These are phyloP conservation scores for Penicillium verrucosum DNA, from an alignment of 2,329 filamentous ascomycete genomes.

Conservation along the genomic window DNA sequence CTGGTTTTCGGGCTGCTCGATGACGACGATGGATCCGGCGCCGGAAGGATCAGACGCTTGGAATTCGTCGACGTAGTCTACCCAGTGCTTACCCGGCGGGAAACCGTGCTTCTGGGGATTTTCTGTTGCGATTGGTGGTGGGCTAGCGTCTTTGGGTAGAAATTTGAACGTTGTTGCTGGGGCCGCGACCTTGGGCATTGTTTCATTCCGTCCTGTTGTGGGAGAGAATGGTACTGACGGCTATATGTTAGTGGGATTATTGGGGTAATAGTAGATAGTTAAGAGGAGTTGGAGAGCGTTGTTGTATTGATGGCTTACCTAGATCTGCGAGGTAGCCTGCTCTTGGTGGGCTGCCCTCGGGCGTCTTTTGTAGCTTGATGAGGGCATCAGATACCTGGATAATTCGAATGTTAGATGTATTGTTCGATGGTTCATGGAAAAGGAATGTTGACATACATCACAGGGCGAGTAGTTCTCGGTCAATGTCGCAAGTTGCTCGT, in stretches of 20 bases:
- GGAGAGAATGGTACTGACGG: slow-evolving; percentile 37
- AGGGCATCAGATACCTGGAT: slow-evolving; percentile 67
- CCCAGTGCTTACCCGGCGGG: slow-evolving; percentile 62
- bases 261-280: background rate
- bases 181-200: slow-evolving; percentile 38
- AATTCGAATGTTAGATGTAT: background rate
- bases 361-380: slow-evolving; percentile 58
- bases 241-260: slow-evolving; percentile 6
- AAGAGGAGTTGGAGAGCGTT: background rate
- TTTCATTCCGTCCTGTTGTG: slow-evolving; percentile 26
- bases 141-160: slow-evolving; percentile 53
- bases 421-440: too few species aligned
- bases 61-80: slow-evolving; percentile 52
- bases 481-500: slow-evolving; percentile 34
- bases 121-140: slow-evolving; percentile 25
- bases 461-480: slow-evolving; percentile 41
- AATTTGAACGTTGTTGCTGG: slow-evolving; percentile 52
- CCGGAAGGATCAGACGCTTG: slow-evolving; percentile 34
- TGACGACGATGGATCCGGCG: slow-evolving; percentile 60
- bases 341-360: slow-evolving; percentile 49
- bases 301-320: slow-evolving; percentile 34
- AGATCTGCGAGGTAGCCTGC: slow-evolving; percentile 67
- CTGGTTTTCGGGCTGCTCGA: slow-evolving; percentile 64
- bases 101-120: slow-evolving; percentile 48
- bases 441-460: slow-evolving; percentile 33